Evolutionary conservation across 805 yeast species (phyloP), one percentile per base, ranked within the genome.

Genomic region (Naumovozyma dairenensis): DNA sequence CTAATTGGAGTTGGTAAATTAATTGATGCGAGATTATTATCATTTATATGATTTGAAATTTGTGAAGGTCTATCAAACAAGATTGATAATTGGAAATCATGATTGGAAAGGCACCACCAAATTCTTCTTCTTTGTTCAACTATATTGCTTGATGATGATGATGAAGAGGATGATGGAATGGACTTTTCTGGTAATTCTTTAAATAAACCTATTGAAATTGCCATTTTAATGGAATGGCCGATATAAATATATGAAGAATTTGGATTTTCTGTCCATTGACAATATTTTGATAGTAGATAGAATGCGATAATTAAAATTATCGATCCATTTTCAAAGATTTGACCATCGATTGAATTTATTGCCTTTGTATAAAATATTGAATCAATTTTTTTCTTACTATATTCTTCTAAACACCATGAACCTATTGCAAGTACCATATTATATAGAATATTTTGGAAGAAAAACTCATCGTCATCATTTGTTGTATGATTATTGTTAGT

Each of bases 21-120:
- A 12, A 24, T 24, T 7, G 26, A 10, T 24, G n/a, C n/a, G n/a
- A n/a, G n/a, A n/a, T n/a, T n/a, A n/a, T n/a, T n/a, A 6, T 24
- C 26, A 8, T 24, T 14, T 6, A 24, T 10, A 10, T 12, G 26
- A 8, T 10, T 6, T 10, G 26, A 24, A 12, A 12, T 10, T 24
- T 24, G 13, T 24, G n/a, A 24, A 24, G 26, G 26, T 24, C 26
- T 24, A 24, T 12, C 26, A 24, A 24, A 24, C 26, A 24, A 12
- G 8, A 77, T 62, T 1, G 80, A 71, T 13, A 80, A 71, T 33
- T 79, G 77, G 13, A 75, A 70, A 51, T 76, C 83, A 45, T 74
- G 74, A 33, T 71, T 67, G 42, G 71, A 75, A 8, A 79, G 43
- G 1, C 79, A 77, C 80, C 82, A 77, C 81, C 82, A 78, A 21